These are phyloP conservation scores for Kazachstania psychrophila DNA, from an alignment of 805 yeast species.

Conservation along the genomic window DNA sequence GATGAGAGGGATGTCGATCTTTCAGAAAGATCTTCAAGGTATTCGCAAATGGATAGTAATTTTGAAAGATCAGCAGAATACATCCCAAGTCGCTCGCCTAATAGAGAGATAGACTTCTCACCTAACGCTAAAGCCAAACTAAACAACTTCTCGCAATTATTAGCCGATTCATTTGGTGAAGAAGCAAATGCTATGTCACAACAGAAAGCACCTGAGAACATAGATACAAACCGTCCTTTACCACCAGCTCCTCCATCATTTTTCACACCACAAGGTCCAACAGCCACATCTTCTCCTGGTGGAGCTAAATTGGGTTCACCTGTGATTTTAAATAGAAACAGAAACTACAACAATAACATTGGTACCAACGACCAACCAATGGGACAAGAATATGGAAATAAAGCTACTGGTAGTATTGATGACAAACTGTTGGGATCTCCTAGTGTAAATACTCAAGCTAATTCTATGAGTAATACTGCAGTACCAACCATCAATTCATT, in stretches of 20 bases:
- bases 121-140: conserved; percentile 24
- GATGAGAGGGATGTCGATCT: conserved; percentile 5
- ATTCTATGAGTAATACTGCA: not conserved
- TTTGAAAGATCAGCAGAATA: not conserved
- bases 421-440: not conserved
- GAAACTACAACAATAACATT: conserved; percentile 1
- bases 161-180: conserved; percentile 20
- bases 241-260: conserved; percentile 2
- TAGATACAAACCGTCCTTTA: not conserved
- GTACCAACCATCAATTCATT: too few species aligned
- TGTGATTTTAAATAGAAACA: conserved; percentile 12
- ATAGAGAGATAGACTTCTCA: conserved; percentile 18
- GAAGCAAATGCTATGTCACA: not conserved
- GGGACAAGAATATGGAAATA: not conserved
- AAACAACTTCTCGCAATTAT: conserved; percentile 20
- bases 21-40: conserved; percentile 2
- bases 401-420: not conserved
- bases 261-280: not conserved
- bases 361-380: not conserved
- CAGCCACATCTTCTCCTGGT: conserved; percentile 2
- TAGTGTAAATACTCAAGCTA: not conserved
- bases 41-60: conserved; percentile 1
- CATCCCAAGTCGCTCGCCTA: not conserved
- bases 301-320: conserved; percentile 18
- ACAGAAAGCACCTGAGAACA: not conserved